Conservation (phyloP, 257 asterid genomes). For the Nicotiana tomentosiformis region DNA sequence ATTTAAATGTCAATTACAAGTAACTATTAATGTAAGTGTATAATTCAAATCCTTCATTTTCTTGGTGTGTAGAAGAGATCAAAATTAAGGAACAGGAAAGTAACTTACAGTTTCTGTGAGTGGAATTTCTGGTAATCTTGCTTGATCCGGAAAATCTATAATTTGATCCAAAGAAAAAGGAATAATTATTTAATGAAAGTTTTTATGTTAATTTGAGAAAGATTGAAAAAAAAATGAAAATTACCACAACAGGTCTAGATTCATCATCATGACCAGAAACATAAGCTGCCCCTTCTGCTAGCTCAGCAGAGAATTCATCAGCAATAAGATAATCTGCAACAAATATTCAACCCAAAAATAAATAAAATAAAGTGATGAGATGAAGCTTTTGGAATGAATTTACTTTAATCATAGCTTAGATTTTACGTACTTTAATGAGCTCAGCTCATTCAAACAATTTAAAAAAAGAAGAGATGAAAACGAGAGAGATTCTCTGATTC, state of each 20-base stretch:
- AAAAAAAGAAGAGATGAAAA: conserved; percentile 1
- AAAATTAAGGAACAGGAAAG: too few species aligned
- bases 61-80: too few species aligned
- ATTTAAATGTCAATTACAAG: neutral
- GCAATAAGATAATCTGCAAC: conserved; percentile 70
- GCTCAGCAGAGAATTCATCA: conserved; percentile 93
- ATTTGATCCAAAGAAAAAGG: neutral
- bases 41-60: too few species aligned
- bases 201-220: neutral
- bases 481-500: conserved; percentile 32
- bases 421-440: conserved; percentile 16
- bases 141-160: conserved; percentile 80
- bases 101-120: conserved; percentile 69
- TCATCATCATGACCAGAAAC: conserved; percentile 94
- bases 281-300: conserved; percentile 87
- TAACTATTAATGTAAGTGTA: too few species aligned
- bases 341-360: conserved; percentile 12
- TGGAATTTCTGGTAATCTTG: conserved; percentile 89
- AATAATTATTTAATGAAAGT: neutral
- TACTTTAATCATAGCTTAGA: conserved; percentile 4
- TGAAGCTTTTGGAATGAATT: neutral
- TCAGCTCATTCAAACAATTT: conserved; percentile 7
- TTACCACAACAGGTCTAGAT: conserved; percentile 83
- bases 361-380: conserved; percentile 15
- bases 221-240: neutral